Evolutionary conservation across 2,329 filamentous ascomycete genomes (phyloP), one percentile per base, ranked within the genome.

Genomic region (Fusarium lyarnte): DNA sequence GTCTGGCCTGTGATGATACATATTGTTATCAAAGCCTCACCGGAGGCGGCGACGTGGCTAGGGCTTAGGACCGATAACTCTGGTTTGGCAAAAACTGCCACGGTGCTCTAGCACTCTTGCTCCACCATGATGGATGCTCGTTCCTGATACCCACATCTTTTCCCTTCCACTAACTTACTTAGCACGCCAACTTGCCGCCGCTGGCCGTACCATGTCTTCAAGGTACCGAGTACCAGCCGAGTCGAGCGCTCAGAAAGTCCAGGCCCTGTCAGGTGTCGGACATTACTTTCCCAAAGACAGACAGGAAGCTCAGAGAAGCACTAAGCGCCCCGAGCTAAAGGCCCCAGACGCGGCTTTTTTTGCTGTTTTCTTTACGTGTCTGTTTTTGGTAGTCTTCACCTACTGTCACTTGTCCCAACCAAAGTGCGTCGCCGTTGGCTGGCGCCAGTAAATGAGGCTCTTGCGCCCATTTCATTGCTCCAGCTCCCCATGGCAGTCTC

Each of bases 321-420:
- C 65, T 59, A 72, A 54, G 64, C 65, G 65, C 65, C 46, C 59
- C 63, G 67, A 67, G 60, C 63, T 64, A 70, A 58, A 72, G 52
- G 51, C 59, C 63, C 71, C 63, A 77, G 53, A 47, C 69, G 75
- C 75, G 73, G 63, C 62, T 66, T 75, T 74, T 29, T 58, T 69
- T 59, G 33, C 58, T 66, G 23, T 68, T 75, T 76, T 76, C 73
- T 72, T 77, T 77, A 76, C 75, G 74, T 77, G 74, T 75, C 47
- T 45, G 23, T 49, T 57, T 27, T 47, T 66, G 39, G 33, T 64
- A 53, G 51, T 43, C 46, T 69, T 59, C 73, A 75, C 74, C 54
- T 51, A 67, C 59, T 77, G 73, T 76, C 76, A 70, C 73, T 76
- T 69, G 76, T 54, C 60, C 66, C 54, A 73, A 47, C 36, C 45